Evolutionary conservation across 768 basidiomycete genomes (phyloP).

Genomic region (Lactarius psammicola): DNA sequence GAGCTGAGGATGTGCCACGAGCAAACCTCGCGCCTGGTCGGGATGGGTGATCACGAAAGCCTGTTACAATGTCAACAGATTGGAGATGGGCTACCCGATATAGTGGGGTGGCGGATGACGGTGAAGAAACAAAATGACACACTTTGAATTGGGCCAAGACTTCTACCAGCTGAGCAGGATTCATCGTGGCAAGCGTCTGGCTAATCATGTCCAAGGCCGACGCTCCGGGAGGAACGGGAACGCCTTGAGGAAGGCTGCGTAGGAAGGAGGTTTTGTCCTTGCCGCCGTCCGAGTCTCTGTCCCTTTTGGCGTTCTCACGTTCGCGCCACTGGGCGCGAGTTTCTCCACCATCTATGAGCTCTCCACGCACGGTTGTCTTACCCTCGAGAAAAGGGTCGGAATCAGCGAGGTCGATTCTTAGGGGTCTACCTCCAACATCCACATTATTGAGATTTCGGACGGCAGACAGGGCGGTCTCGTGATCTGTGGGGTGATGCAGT

Average conservation of each 20-base stretch:
- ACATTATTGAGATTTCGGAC: constrained; percentile 94
- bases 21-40: constrained; percentile 78
- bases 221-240: constrained; percentile 66
- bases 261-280: constrained; percentile 49
- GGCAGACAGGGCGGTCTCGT: constrained; percentile 93
- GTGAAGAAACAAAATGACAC: constrained; percentile 30
- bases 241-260: constrained; percentile 68
- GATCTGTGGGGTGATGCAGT: constrained; percentile 53
- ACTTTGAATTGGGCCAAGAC: constrained; percentile 99
- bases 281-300: constrained; percentile 37
- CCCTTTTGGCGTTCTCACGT: constrained; percentile 37
- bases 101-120: not conserved
- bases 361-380: constrained; percentile 84
- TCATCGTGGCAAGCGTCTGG: constrained; percentile 79
- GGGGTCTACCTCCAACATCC: constrained; percentile 87
- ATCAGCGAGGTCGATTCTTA: constrained; percentile 93
- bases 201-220: constrained; percentile 81
- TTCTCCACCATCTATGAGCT: constrained; percentile 70
- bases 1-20: constrained; percentile 85
- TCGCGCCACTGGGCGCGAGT: constrained; percentile 55
- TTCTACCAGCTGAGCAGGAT: constrained; percentile 83
- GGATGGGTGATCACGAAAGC: constrained; percentile 90
- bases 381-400: constrained; percentile 91
- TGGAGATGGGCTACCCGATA: not conserved
- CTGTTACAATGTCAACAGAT: constrained; percentile 42